Conservation (phyloP, 371 early-diverging fungal species). For the Mortierella sp. region DNA sequence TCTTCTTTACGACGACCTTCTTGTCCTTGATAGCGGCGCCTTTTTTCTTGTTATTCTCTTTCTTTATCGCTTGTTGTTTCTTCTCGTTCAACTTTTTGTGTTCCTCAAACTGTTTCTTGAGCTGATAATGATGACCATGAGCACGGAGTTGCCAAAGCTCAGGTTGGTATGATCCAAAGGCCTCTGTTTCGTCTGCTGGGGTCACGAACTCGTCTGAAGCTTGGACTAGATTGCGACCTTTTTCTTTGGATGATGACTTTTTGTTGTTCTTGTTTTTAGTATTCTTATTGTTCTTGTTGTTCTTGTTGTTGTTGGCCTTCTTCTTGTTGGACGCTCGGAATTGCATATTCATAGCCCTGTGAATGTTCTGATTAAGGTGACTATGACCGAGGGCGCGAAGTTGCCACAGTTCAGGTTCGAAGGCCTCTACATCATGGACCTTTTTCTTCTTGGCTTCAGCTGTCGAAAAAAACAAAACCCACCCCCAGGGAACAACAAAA, state of each 20-base stretch:
- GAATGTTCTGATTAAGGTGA: slow-evolving; percentile 13
- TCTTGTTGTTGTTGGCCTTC: background rate
- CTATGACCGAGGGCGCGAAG: slow-evolving; percentile 36
- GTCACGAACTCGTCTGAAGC: slow-evolving; percentile 1
- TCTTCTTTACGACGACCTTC: background rate
- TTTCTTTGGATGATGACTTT: background rate
- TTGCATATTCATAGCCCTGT: background rate
- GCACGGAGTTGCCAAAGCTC: slow-evolving; percentile 52
- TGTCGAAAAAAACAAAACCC: too few species aligned
- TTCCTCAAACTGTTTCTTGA: slow-evolving; percentile 7
- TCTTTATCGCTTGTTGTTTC: background rate
- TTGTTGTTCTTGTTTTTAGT: background rate
- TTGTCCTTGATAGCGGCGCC: slow-evolving; percentile 4
- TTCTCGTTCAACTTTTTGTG: slow-evolving; percentile 10
- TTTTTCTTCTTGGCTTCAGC: slow-evolving; percentile 23
- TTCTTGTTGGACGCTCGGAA: background rate
- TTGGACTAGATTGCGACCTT: slow-evolving; percentile 19
- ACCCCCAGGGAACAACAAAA: too few species aligned
- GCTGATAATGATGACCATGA: slow-evolving; percentile 33
- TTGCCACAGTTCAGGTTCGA: slow-evolving; percentile 31
- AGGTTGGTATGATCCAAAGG: slow-evolving; percentile 21
- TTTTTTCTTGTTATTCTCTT: slow-evolving; percentile 1
- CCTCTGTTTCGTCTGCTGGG: background rate
- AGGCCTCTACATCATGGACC: slow-evolving; percentile 10
- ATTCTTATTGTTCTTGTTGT: slow-evolving; percentile 1